phyloP scores from a whole-genome alignment of 139 green algal species.

The Edaphochlamys debaryana region DNA sequence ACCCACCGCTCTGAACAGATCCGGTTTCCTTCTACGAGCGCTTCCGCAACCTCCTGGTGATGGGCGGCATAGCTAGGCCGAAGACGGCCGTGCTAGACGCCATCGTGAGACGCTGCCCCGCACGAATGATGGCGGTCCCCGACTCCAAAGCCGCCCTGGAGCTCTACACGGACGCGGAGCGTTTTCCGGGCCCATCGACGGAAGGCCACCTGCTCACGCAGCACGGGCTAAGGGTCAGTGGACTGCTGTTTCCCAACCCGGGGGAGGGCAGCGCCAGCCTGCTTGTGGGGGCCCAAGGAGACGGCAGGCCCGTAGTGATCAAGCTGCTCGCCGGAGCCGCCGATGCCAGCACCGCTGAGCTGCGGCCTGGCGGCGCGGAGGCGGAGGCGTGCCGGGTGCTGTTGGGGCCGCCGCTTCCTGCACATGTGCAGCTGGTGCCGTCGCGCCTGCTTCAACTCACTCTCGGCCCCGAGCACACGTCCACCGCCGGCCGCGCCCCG shows the following conservation, averaged over 20 bases:
- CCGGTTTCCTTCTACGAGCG: neutral
- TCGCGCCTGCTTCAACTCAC: neutral
- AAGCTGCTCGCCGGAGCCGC: slow-evolving; percentile 3
- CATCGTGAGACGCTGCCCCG: neutral
- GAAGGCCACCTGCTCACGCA: neutral
- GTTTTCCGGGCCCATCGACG: neutral
- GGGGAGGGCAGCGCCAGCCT: neutral
- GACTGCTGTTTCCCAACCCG: slow-evolving; percentile 12
- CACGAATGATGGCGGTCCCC: neutral
- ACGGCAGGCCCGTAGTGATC: neutral
- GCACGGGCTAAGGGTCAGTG: slow-evolving; percentile 6
- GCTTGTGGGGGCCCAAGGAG: neutral
- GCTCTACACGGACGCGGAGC: neutral
- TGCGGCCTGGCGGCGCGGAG: neutral
- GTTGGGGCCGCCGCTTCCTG: neutral
- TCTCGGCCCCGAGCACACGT: neutral
- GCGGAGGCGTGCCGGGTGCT: neutral
- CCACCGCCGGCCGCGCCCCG: neutral
- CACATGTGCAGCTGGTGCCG: neutral
- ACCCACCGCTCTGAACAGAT: neutral
- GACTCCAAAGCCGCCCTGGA: neutral
- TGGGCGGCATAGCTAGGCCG: neutral
- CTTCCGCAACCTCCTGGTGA: neutral
- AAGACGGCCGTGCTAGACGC: neutral
- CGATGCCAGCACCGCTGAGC: too few species aligned